A percentile compares a stretch with the other conserved stretches of the same genome.
phyloP scores from a whole-genome alignment of 768 basidiomycete genomes.

The Suillus variegatus region DNA sequence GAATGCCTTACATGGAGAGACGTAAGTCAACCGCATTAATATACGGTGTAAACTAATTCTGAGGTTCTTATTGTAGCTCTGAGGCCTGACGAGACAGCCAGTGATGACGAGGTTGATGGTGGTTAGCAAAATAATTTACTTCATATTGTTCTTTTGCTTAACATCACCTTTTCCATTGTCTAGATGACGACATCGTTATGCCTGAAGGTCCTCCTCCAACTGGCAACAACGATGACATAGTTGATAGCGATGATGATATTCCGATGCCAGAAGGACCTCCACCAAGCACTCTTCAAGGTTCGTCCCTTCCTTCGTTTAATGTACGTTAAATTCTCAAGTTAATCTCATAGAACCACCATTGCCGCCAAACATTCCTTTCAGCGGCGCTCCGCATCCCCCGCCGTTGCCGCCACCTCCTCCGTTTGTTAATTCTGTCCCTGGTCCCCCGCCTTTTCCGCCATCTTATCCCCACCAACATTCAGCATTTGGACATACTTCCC shows the following conservation, averaged over 20 bases:
- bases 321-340: conserved; percentile 3
- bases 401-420: conserved; percentile 21
- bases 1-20: conserved; percentile 93
- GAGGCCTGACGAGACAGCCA: conserved; percentile 61
- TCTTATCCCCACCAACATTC: conserved; percentile 20
- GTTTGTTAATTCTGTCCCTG: conserved; percentile 10
- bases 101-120: conserved; percentile 59
- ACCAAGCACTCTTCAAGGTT: conserved; percentile 34
- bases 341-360: conserved; percentile 14
- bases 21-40: conserved; percentile 50
- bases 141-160: conserved; percentile 3
- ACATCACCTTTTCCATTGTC: conserved; percentile 13
- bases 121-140: conserved; percentile 21
- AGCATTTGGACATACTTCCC: conserved; percentile 13
- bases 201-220: conserved; percentile 63
- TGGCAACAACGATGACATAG: conserved; percentile 34
- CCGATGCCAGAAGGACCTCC: conserved; percentile 87
- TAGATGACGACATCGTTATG: conserved; percentile 66
- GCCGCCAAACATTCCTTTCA: not conserved
- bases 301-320: conserved; percentile 6
- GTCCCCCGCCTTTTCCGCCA: conserved; percentile 20
- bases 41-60: conserved; percentile 1
- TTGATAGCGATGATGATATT: conserved; percentile 80
- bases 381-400: conserved; percentile 20
- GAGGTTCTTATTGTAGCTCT: conserved; percentile 44